phyloP scores from a whole-genome alignment of 2,329 filamentous ascomycete genomes.

The Salinomyces thailandicus region DNA sequence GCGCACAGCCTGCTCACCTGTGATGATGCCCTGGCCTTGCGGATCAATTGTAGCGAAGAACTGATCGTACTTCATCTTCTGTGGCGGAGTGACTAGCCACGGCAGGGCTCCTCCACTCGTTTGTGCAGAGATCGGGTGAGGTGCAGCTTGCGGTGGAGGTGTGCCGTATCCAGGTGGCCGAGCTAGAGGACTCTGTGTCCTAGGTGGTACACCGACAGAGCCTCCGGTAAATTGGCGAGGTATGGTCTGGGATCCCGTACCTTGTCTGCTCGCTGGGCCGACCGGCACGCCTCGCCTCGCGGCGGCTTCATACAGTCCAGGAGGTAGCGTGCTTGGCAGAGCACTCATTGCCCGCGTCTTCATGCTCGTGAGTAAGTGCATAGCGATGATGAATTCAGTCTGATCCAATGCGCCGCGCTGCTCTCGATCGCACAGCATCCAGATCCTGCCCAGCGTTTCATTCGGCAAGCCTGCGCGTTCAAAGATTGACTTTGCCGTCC shows the following conservation, averaged over 20 bases:
- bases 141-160: conserved; percentile 38
- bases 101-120: conserved; percentile 46
- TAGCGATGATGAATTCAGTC: conserved; percentile 94
- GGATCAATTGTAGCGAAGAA: conserved; percentile 81
- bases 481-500: conserved; percentile 78
- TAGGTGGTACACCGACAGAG: conserved; percentile 34
- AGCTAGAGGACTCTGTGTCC: conserved; percentile 50
- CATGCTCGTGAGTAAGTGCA: conserved; percentile 90
- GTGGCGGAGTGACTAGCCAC: conserved; percentile 72
- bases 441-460: conserved; percentile 85
- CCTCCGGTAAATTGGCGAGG: conserved; percentile 72
- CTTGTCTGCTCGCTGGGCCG: conserved; percentile 32
- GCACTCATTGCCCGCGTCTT: conserved; percentile 72
- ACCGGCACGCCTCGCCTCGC: conserved; percentile 52
- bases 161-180: conserved; percentile 39
- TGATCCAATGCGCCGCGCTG: conserved; percentile 76
- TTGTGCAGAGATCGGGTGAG: conserved; percentile 32
- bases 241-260: conserved; percentile 43
- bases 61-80: conserved; percentile 79
- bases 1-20: conserved; percentile 83
- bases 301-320: conserved; percentile 82
- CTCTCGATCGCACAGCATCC: conserved; percentile 89
- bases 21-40: conserved; percentile 69
- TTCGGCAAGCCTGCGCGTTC: conserved; percentile 85
- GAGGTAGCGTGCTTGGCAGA: conserved; percentile 69